Evolutionary conservation across 345 rosid genomes (phyloP), one percentile per base, ranked within the genome.

Genomic region (Lepidium africanum): DNA sequence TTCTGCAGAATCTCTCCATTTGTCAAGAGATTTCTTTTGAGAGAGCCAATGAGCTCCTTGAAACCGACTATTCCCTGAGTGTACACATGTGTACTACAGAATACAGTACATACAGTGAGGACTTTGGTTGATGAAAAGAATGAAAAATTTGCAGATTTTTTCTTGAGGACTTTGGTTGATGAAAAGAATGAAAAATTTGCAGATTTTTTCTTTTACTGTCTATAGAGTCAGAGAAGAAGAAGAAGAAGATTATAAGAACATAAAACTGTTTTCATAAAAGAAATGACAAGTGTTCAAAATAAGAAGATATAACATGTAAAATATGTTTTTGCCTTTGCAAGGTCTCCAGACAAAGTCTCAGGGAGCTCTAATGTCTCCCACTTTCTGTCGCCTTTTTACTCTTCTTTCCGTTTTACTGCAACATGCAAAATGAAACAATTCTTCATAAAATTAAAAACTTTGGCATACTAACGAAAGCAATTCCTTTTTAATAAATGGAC

Each of bases 291-390:
- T 23, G 72, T 73, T 65, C 62, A 66, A 59, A 30, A 66, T 66
- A 66, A 51, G 72, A 42, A 48, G 66, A 74, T 51, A 60, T 67
- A 74, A 74, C 72, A 67, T 36, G 55, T 67, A 67, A 51, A 50
- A 11, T 73, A 59, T 67, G 17, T 42, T 14, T 33, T 53, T 50
- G 67, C 63, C 62, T 59, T 65, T 72, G 67, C 56, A 73, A 50
- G 67, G 77, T 68, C 50, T 66, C 67, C 25, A 51, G 30, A 74
- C 37, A 56, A 60, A 59, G 50, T 59, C 73, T 74, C 58, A 52
- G 69, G 73, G 63, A 73, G 77, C 17, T 67, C 77, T 36, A 45
- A 36, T 46, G 67, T 43, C 41, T 67, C 72, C 77, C 67, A 25
- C 51, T 59, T 60, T 41, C 38, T 36, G 33, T 56, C 32, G 54